Conservation (phyloP, 139 green algal genomes). For the Medakamo hakoo region DNA sequence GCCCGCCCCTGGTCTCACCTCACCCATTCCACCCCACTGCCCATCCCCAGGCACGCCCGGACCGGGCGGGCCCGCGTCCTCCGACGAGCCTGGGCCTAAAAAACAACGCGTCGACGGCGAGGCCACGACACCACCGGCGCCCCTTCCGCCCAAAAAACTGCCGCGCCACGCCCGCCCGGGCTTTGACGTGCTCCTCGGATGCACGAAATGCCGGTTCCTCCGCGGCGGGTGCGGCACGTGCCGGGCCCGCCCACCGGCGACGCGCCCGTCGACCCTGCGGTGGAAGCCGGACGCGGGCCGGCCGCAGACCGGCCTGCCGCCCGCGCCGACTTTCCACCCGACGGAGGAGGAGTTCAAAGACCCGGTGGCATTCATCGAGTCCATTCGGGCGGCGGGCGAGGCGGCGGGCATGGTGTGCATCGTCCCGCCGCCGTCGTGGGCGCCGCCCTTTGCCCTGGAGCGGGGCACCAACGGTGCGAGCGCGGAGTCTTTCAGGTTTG, state of each 20-base stretch:
- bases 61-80: no score
- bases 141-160: no score
- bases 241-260: constrained; percentile 3
- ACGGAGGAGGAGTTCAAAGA: constrained; percentile 62
- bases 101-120: no score
- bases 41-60: no score
- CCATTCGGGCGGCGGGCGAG: constrained; percentile 36
- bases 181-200: constrained; percentile 25
- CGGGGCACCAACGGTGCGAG: constrained; percentile 30
- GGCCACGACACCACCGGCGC: no score
- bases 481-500: constrained; percentile 37
- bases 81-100: no score
- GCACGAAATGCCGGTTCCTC: constrained; percentile 29
- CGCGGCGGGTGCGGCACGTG: constrained; percentile 13
- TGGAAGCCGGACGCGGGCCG: constrained; percentile 11
- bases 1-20: no score
- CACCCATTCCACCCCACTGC: no score
- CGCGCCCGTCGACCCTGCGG: constrained; percentile 3
- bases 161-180: not conserved
- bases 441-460: constrained; percentile 36
- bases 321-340: constrained; percentile 51
- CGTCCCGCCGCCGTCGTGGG: constrained; percentile 46
- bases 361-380: constrained; percentile 62
- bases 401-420: constrained; percentile 71
- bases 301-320: constrained; percentile 16